These are phyloP conservation scores for Pleurotus salmoneostramineus DNA, from an alignment of 768 basidiomycete species.

Conservation along the genomic window DNA sequence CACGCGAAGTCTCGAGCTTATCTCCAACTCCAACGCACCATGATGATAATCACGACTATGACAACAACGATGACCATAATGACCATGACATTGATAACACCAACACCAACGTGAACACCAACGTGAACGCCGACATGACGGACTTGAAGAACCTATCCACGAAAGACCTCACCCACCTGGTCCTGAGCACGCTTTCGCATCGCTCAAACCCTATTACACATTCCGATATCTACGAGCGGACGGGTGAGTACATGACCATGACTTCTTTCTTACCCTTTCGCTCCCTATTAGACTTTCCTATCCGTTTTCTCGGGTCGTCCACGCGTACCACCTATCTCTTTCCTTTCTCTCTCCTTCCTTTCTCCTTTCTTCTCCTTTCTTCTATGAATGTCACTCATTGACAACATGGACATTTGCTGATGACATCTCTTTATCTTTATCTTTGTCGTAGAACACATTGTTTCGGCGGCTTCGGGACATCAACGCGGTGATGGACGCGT, in stretches of 20 bases:
- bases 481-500: constrained; percentile 48
- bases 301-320: no score
- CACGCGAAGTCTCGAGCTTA: not conserved
- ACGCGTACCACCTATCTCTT: no score
- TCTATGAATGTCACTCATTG: not conserved
- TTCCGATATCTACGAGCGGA: constrained; percentile 56
- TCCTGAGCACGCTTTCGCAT: constrained; percentile 59
- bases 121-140: constrained; percentile 6
- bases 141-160: constrained; percentile 28
- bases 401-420: no score
- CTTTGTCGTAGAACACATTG: constrained; percentile 47
- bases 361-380: no score
- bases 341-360: no score
- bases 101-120: not conserved
- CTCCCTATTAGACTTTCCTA: not conserved
- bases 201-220: constrained; percentile 78
- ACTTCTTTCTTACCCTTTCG: not conserved
- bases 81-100: not conserved
- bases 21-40: not conserved
- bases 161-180: constrained; percentile 48
- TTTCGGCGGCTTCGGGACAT: constrained; percentile 66
- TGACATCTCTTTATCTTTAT: no score
- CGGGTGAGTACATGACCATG: constrained; percentile 34
- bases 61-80: not conserved
- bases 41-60: not conserved